Evolutionary conservation across 1,284 basidiomycete species (phyloP).

Genomic region (Athelia sp.): DNA sequence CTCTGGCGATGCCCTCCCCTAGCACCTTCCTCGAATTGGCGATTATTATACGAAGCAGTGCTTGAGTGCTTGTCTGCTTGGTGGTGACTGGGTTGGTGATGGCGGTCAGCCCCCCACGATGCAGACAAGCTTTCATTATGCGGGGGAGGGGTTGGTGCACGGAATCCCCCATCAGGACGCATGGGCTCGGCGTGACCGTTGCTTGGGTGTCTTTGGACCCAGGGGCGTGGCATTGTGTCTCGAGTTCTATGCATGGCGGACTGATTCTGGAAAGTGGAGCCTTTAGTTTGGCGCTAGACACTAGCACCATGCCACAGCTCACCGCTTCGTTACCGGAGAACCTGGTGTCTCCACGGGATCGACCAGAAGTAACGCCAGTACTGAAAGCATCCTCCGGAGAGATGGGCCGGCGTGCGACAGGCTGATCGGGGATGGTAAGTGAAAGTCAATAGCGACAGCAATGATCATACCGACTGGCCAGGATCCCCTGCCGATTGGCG

Average conservation of each 20-base stretch:
- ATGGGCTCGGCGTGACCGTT: not conserved
- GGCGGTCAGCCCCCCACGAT: not conserved
- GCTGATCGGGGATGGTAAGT: too few relatives aligned
- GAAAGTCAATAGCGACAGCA: not conserved
- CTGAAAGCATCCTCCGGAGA: conserved; percentile 1
- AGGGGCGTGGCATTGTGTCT: not conserved
- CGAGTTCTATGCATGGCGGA: not conserved
- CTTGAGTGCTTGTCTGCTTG: not conserved
- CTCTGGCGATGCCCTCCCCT: not conserved
- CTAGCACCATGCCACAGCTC: not conserved
- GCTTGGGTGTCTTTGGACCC: not conserved
- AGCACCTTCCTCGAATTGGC: not conserved
- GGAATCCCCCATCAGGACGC: not conserved
- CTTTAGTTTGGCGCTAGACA: not conserved
- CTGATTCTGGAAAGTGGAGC: not conserved
- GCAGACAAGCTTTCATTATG: not conserved
- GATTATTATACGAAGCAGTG: not conserved
- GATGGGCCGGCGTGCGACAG: not conserved
- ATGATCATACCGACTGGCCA: not conserved
- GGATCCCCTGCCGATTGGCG: not conserved
- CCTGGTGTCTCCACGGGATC: not conserved
- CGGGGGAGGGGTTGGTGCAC: not conserved
- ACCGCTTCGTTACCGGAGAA: not conserved
- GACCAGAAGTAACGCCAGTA: not conserved
- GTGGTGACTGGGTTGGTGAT: not conserved